Percentiles rank a stretch among this genome's conserved stretches.
Evolutionary conservation across 2,329 filamentous ascomycete species (phyloP).

Genomic region (Alternaria atra): DNA sequence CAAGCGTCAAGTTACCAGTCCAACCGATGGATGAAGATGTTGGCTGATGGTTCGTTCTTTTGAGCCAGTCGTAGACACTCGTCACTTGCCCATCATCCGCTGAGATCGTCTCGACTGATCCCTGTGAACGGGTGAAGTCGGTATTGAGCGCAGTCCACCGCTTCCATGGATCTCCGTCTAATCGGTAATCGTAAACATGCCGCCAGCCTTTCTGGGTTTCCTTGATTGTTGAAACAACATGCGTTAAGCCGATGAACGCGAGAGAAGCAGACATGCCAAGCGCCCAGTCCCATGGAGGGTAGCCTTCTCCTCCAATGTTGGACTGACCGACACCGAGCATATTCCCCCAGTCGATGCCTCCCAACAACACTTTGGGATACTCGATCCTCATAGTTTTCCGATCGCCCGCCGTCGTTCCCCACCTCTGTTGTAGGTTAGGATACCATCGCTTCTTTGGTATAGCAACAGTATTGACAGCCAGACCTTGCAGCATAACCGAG

Average conservation of each 20-base stretch:
- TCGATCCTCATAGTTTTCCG: neutral
- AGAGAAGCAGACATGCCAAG: constrained; percentile 11
- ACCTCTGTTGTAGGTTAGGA: neutral
- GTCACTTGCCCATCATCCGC: neutral
- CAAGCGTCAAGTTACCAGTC: constrained; percentile 5
- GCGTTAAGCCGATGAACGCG: neutral
- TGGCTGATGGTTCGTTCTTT: neutral
- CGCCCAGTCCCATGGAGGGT: constrained; percentile 1
- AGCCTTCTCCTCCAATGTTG: constrained; percentile 2
- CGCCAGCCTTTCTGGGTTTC: neutral
- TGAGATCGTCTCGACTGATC: constrained; percentile 6
- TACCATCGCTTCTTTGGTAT: constrained; percentile 18
- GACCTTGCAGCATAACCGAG: constrained; percentile 8
- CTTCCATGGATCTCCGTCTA: neutral
- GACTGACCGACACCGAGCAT: neutral
- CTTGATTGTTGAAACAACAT: neutral
- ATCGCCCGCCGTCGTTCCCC: neutral
- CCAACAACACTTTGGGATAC: constrained; percentile 5
- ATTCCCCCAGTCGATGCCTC: neutral
- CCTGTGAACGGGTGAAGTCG: neutral
- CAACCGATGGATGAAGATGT: constrained; percentile 6
- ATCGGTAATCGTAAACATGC: neutral
- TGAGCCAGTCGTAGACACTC: constrained; percentile 7
- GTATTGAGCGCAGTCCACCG: constrained; percentile 13
- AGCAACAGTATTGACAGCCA: constrained; percentile 12